These are phyloP conservation scores for Diplodia intermedia DNA, from an alignment of 2,329 filamentous ascomycete genomes.

Conservation along the genomic window DNA sequence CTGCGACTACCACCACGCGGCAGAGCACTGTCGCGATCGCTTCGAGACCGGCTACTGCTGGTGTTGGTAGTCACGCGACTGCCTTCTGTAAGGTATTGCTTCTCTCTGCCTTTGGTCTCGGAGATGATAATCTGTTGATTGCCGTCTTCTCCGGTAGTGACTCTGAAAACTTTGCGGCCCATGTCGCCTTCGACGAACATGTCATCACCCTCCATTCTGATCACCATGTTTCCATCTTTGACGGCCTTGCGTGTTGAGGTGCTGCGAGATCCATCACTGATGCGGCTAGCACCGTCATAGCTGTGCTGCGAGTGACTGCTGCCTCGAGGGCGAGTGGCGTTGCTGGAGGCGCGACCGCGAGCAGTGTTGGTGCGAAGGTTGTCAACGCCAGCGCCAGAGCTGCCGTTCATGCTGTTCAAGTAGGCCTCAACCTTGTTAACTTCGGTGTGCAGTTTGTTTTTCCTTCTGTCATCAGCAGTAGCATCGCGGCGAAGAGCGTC, in stretches of 20 bases:
- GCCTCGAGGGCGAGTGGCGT: conserved; percentile 6
- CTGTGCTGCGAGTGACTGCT: conserved; percentile 20
- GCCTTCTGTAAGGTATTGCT: conserved; percentile 17
- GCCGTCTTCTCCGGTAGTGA: conserved; percentile 26
- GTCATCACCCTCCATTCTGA: conserved; percentile 18
- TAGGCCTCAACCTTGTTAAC: conserved; percentile 22
- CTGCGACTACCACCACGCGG: conserved; percentile 10
- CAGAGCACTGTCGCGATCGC: conserved; percentile 9
- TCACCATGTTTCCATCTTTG: conserved; percentile 13
- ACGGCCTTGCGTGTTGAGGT: conserved; percentile 20
- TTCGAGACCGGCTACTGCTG: conserved; percentile 25
- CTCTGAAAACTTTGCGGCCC: conserved; percentile 5
- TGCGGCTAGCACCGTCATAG: conserved; percentile 18
- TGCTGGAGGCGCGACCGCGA: conserved; percentile 25
- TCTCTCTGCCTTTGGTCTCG: conserved; percentile 24
- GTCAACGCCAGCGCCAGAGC: conserved; percentile 9
- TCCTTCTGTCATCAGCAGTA: conserved; percentile 11
- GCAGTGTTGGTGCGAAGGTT: conserved; percentile 14
- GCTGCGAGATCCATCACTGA: conserved; percentile 25
- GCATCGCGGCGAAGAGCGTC: neutral
- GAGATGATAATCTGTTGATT: conserved; percentile 22
- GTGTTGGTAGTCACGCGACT: conserved; percentile 28
- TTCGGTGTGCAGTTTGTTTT: conserved; percentile 14
- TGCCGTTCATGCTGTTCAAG: neutral
- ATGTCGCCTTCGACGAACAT: conserved; percentile 28